Evolutionary conservation across 1,139 yeast species (phyloP), one percentile per base, ranked within the genome.

Genomic region (Pichia sp.): DNA sequence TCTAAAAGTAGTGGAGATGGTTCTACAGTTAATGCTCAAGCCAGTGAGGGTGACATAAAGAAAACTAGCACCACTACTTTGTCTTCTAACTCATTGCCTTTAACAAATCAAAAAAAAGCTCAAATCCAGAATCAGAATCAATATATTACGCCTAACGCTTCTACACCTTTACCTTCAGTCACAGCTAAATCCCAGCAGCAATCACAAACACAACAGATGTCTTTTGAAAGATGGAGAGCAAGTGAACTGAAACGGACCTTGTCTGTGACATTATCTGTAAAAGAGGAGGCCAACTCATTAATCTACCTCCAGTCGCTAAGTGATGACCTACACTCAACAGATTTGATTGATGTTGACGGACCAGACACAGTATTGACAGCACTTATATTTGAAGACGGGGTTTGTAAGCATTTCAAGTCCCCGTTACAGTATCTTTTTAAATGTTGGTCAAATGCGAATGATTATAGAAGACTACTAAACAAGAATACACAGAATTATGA

Each of bases 311-410:
- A 72, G 36, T 70, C 78, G 1, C 64, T 79, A 31, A 68, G 72
- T 16, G 70, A 70, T 34, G 70, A 70, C 10, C 64, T 67, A 4
- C 42, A 49, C 1, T 50, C 44, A 15, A 47, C 49, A 4, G 45
- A 43, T 7, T 16, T 23, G 6, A 56, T 65, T 10, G 47, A 52
- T 2, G 42, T 57, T 15, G 66, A 63, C 30, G 49, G 53, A 8
- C 58, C 67, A 5, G 87, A 84, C 60, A 71, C 78, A 5, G 70
- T 79, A 1, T 75, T 82, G 55, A 76, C 83, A 72, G 86, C 82
- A 58, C 66, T 79, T 23, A 69, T 84, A 48, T 75, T 84, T 1
- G 85, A 82, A 56, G 60, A 69, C 45, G 87, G 87, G 16, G 74
- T 75, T 3, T 59, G 66, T 1, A 46, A 59, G 4, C 60, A 47